Conservation (phyloP, 139 green algal species). For the Coelastrella sp. region DNA sequence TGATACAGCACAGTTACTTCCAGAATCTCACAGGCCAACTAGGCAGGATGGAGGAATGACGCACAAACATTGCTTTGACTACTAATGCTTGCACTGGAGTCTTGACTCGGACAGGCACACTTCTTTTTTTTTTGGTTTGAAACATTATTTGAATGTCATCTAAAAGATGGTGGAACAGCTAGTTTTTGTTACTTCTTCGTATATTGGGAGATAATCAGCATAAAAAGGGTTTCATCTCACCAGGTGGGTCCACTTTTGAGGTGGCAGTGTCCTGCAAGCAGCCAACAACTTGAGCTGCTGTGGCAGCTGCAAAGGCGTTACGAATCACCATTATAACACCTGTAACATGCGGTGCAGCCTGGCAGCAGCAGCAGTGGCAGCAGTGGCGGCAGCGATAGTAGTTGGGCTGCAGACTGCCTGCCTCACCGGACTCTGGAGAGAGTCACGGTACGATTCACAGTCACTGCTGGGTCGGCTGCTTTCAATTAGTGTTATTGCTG, state of each 20-base stretch:
- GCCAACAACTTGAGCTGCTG: not conserved
- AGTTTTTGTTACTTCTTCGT: not conserved
- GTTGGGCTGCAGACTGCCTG: not conserved
- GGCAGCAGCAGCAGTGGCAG: constrained; percentile 9
- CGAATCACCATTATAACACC: not conserved
- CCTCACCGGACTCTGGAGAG: no score
- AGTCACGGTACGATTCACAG: no score
- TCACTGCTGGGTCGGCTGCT: no score
- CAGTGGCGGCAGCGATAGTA: not conserved
- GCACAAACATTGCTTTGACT: no score
- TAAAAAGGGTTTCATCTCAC: not conserved
- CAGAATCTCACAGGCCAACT: no score
- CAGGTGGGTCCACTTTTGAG: not conserved
- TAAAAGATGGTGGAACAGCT: not conserved
- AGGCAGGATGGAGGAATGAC: no score
- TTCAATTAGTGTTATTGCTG: no score
- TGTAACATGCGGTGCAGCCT: not conserved
- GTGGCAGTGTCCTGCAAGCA: not conserved
- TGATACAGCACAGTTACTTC: no score
- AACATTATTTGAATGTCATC: no score
- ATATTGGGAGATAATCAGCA: not conserved
- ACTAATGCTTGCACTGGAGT: no score
- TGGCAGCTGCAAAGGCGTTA: not conserved
- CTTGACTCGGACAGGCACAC: no score
- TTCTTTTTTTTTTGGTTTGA: no score